Evolutionary conservation across 441 rosid species (phyloP), one percentile per base, ranked within the genome.

Genomic region (Daphne laureola): DNA sequence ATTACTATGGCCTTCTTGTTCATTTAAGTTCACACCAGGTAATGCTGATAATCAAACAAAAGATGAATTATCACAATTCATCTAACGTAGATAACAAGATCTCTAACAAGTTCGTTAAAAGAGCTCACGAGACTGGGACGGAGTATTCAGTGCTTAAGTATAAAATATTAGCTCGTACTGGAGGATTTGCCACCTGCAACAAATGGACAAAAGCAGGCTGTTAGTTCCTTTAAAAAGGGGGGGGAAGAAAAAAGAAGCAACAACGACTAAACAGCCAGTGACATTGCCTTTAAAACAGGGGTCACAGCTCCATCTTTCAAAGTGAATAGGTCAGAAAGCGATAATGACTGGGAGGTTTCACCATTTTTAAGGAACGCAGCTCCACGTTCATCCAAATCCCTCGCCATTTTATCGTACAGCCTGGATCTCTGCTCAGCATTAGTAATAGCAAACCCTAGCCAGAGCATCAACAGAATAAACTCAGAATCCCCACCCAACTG

Each of bases 131-230:
- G 73, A 92, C 82, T 21, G 77, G 93, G 38, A 66, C 49, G 0
- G 98, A 81, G 76, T 81, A 93, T 40, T 78, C 57, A 23, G 88
- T 62, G 70, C 73, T 82, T 59, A 93, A 67, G 76, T 84, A 81
- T 73, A 93, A 63, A 23, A 93, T 83, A 62, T 80, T 86, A 55
- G 98, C 96, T 54, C 98, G 76, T 46, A 92, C 98, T 59, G 97
- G 95, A 47, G 98, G 98, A 55, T 74, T 67, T 38, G 89, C 98
- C 23, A 71, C 92, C 97, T 88, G 67, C 49, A 65, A 13, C 42
- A 13, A 68, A 23, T 42, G 68, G 36, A 54, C 57, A 23, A 42
- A 70, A 36, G 54, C 55, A 65, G 50, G 12, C 41, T 46, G 54
- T 53, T 4, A 61, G 12, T 52, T 26, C 43, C 57, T 41, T 14